Evolutionary conservation across 2,329 filamentous ascomycete species (phyloP).

Genomic region (Aspergillus versicolor): DNA sequence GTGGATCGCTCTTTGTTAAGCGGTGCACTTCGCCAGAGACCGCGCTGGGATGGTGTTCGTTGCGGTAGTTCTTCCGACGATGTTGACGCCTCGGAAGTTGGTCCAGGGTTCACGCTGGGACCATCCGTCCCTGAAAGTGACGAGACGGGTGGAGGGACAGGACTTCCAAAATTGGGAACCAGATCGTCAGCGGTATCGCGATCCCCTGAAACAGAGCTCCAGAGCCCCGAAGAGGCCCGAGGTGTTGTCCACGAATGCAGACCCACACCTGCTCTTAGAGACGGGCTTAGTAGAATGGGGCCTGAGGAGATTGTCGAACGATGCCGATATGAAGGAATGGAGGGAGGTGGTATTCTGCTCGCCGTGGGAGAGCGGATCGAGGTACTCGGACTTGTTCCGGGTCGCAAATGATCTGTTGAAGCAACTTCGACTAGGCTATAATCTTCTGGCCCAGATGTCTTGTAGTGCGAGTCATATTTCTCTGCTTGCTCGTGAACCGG

Average conservation of each 20-base stretch:
- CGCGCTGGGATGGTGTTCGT: conserved; percentile 33
- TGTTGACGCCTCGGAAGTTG: conserved; percentile 7
- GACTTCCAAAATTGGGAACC: conserved; percentile 38
- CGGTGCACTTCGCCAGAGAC: conserved; percentile 38
- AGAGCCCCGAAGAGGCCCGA: conserved; percentile 33
- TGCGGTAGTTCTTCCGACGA: conserved; percentile 26
- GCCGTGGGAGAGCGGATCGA: conserved; percentile 23
- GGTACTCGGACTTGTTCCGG: conserved; percentile 40
- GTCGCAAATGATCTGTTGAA: conserved; percentile 61
- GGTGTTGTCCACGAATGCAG: conserved; percentile 25
- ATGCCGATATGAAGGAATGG: conserved; percentile 33
- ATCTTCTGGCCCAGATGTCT: conserved; percentile 45
- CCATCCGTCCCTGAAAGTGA: not conserved
- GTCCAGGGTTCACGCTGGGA: not conserved
- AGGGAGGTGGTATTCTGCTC: conserved; percentile 20
- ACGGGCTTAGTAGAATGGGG: conserved; percentile 26
- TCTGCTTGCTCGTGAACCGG: conserved; percentile 10
- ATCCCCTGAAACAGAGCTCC: conserved; percentile 31
- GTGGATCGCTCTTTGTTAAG: conserved; percentile 29
- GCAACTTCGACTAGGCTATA: conserved; percentile 61
- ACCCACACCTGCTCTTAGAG: conserved; percentile 14
- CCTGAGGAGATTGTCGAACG: conserved; percentile 29
- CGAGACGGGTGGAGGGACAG: conserved; percentile 17
- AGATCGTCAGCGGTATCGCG: conserved; percentile 31
- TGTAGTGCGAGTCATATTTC: not conserved